Conservation (phyloP, 148 eudicot genomes). For the Rhododendron williamsianum region DNA sequence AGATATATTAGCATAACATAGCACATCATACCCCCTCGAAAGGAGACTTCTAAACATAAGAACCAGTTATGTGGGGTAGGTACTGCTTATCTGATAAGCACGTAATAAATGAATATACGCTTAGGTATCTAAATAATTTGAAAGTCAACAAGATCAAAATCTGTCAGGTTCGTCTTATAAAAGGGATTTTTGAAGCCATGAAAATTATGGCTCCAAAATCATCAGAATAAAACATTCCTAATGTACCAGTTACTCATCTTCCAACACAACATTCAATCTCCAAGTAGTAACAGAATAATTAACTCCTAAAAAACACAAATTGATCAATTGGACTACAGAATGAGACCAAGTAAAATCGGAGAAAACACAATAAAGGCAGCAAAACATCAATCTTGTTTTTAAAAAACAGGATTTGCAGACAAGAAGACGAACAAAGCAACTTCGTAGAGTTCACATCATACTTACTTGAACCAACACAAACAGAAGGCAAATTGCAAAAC, state of each 20-base stretch:
- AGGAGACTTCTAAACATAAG: not conserved
- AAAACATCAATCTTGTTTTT: not conserved
- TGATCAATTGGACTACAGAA: not conserved
- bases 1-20: not conserved
- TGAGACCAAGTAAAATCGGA: not conserved
- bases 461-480: not conserved
- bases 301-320: not conserved
- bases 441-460: not conserved
- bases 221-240: not conserved
- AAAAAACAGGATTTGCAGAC: not conserved
- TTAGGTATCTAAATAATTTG: not conserved
- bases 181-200: not conserved
- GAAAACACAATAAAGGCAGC: not conserved
- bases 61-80: not conserved
- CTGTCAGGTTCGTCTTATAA: not conserved
- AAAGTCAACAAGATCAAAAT: not conserved
- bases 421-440: not conserved
- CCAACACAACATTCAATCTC: not conserved
- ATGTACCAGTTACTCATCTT: not conserved
- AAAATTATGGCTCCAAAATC: not conserved
- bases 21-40: not conserved
- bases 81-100: not conserved
- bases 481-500: not conserved
- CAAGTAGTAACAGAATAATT: not conserved
- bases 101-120: not conserved